Base-by-base conservation (phyloP, 2,329 filamentous ascomycete genomes). In the Ophiostoma populinum region DNA sequence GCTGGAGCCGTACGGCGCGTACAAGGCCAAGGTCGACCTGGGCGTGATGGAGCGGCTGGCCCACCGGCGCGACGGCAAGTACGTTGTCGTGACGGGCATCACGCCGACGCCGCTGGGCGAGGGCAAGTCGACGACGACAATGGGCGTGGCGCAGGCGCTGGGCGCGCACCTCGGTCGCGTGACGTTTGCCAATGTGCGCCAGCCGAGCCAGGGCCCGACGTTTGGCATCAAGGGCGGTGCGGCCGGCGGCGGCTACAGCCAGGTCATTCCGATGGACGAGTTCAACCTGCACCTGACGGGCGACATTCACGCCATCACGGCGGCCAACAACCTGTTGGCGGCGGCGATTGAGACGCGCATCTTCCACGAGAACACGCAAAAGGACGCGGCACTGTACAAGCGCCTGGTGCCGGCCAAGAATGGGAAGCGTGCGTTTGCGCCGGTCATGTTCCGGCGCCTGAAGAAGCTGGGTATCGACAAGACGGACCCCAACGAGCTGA, bases 191-290 rank as follows among this genome's bases (percentile, higher is more conserved):
- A 95, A 98, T 53, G 90, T 98, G 34, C 75, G 90, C 41, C 90
- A 98, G 55, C 90, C 90, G 34, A 93, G 83, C 49, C 90, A 95
- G 61, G 90, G 90, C 5, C 90, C 90, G 37, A 98, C 90, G 0
- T 98, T 98, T 54, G 90, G 90, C 50, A 95, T 98, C 67, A 98
- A 98, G 67, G 90, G 90, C 43, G 90, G 90, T 49, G 90, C 90
- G 40, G 90, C 90, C 38, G 90, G 90, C 49, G 90, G 90, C 55
- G 90, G 90, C 25, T 98, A 95, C 70, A 93, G 83, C 55, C 90
- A 98, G 56, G 90, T 98, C 51, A 95, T 98, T 49, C 90, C 90
- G 40, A 98, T 98, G 90, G 90, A 98, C 49, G 90, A 98, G 57
- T 98, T 98, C 65, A 98, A 98, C 59, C 64, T 98, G 51, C 90